Evolutionary conservation across 2,329 filamentous ascomycete species (phyloP), one percentile per base, ranked within the genome.

Genomic region (Cladosporium sp.): DNA sequence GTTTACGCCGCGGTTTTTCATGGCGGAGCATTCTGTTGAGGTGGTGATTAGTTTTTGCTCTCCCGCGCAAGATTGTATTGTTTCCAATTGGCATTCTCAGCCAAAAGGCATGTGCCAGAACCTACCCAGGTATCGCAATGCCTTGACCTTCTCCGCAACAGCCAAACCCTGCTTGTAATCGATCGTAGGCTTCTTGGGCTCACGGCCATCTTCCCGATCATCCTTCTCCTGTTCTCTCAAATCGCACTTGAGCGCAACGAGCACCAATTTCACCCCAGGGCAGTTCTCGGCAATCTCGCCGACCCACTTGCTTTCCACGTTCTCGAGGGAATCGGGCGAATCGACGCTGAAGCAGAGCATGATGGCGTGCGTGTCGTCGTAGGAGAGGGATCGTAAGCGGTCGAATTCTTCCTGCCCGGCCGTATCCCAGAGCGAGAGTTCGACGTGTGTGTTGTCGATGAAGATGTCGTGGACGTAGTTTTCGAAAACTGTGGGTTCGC

Each of bases 391-490:
- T 64, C 93, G 87, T 70, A 98, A 75, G 47, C 93, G 84, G 72
- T 98, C 93, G 74, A 97, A 98, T 80, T 98, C 93, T 76, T 98
- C 93, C 73, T 98, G 93, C 20, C 93, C 93, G 33, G 93, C 93
- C 0, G 93, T 98, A 70, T 98, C 93, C 93, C 93, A 98, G 53
- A 98, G 79, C 52, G 92, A 96, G 50, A 98, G 79, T 71, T 98
- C 93, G 69, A 98, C 95, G 72, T 97, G 92, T 46, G 91, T 88
- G 66, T 86, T 91, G 68, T 98, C 93, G 68, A 98, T 93, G 70
- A 95, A 98, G 69, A 98, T 96, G 69, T 98, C 92, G 69, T 98
- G 92, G 56, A 98, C 92, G 71, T 97, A 98, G 73, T 98, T 98
- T 70, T 98, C 92, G 72, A 96, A 96, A 58, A 96, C 92, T 30